These are phyloP conservation scores for Porogramme epimiltina DNA, from an alignment of 1,284 basidiomycete genomes.

Conservation along the genomic window DNA sequence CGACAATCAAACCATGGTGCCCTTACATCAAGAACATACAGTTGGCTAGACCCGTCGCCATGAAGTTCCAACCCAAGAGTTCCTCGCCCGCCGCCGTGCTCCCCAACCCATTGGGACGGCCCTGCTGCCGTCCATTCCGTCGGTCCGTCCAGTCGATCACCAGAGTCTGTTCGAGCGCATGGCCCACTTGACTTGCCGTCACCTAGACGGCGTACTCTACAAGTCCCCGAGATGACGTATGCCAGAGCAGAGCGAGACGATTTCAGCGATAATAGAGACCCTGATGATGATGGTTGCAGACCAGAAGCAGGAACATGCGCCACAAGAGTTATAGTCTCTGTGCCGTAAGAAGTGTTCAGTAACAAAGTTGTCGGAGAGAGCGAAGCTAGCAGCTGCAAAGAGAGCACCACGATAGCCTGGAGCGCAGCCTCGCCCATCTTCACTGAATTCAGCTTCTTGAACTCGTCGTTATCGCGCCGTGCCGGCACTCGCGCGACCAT, in stretches of 20 bases:
- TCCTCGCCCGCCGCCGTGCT: no score
- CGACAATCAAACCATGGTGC: no score
- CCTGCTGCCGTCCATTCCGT: slow-evolving; percentile 12
- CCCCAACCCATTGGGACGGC: no score
- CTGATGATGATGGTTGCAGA: no score
- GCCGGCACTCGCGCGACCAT: not conserved
- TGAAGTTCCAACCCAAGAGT: no score
- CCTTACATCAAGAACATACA: no score
- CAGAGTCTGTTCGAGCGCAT: not conserved
- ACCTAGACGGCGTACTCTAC: slow-evolving; percentile 16
- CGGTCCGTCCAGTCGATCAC: slow-evolving; percentile 7
- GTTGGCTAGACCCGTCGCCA: no score
- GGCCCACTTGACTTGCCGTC: not conserved
- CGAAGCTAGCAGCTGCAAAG: not conserved
- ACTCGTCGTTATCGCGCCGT: slow-evolving; percentile 1
- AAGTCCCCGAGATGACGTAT: slow-evolving; percentile 14
- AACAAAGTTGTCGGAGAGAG: not conserved
- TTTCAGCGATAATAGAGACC: no score
- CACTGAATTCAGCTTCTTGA: not conserved
- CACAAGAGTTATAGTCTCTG: not conserved
- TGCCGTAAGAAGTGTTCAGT: slow-evolving; percentile 4
- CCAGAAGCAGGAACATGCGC: no score
- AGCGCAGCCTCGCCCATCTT: not conserved
- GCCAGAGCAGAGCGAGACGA: not conserved
- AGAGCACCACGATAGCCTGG: slow-evolving; percentile 1